A percentile compares a stretch with the other conserved stretches of the same genome.
These are phyloP conservation scores for Xerocomellus intermedius DNA, from an alignment of 768 basidiomycete species.

Conservation along the genomic window DNA sequence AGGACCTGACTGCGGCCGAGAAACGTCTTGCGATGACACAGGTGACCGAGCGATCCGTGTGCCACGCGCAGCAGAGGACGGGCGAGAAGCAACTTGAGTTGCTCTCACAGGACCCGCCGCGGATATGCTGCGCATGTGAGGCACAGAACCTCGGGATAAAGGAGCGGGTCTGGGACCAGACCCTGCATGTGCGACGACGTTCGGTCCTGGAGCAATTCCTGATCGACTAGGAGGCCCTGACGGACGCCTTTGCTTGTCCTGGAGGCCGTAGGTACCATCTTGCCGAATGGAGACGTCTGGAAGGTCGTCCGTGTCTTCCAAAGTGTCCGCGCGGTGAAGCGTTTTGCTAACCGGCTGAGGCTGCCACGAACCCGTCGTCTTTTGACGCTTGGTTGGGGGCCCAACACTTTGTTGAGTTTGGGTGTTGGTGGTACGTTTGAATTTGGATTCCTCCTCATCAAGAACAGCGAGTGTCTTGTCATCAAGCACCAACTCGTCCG, in stretches of 20 bases:
- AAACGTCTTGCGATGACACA: conserved; percentile 20
- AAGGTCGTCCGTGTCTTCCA: conserved; percentile 48
- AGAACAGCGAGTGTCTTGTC: conserved; percentile 59
- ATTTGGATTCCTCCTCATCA: conserved; percentile 53
- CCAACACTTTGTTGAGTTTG: conserved; percentile 27
- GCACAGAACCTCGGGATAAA: conserved; percentile 12
- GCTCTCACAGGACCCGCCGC: conserved; percentile 9
- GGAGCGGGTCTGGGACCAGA: conserved; percentile 11
- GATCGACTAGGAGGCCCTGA: conserved; percentile 12
- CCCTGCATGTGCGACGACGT: conserved; percentile 5
- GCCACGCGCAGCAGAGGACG: conserved; percentile 15
- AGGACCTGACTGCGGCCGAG: conserved; percentile 14
- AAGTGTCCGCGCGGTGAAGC: conserved; percentile 23
- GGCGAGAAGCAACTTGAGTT: conserved; percentile 9
- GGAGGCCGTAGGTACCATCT: conserved; percentile 56
- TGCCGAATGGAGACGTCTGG: conserved; percentile 63
- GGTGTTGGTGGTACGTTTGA: conserved; percentile 21
- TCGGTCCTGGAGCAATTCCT: conserved; percentile 10
- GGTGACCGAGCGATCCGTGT: conserved; percentile 10
- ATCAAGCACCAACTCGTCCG: conserved; percentile 64
- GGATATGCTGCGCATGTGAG: conserved; percentile 11
- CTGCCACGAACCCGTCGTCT: conserved; percentile 46
- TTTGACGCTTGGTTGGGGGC: conserved; percentile 56
- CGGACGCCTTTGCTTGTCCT: conserved; percentile 19
- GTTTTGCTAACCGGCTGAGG: conserved; percentile 33